Conservation (phyloP, 345 rosid genomes). For the Boechera divaricarpa region DNA sequence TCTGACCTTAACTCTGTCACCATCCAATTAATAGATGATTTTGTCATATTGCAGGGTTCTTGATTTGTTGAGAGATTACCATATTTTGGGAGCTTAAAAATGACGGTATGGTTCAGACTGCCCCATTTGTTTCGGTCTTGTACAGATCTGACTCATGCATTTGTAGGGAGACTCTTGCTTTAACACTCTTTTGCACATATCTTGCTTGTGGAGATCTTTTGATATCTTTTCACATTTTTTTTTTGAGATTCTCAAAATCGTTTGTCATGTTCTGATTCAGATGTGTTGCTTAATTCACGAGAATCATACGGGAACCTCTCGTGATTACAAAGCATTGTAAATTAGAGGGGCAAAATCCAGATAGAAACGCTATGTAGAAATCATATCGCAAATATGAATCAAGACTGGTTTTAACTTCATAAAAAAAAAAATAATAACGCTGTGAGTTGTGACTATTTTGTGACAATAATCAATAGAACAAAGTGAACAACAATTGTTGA, state of each 20-base stretch:
- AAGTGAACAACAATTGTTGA: too few relatives aligned
- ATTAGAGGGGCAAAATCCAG: background rate
- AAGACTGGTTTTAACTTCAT: background rate
- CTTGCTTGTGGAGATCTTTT: background rate
- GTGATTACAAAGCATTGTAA: conserved; percentile 8
- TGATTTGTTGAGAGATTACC: conserved; percentile 13
- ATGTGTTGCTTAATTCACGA: background rate
- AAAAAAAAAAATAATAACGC: too few relatives aligned
- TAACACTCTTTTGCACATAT: conserved; percentile 13
- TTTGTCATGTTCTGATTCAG: conserved; percentile 10
- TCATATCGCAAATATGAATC: background rate
- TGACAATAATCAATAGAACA: too few relatives aligned
- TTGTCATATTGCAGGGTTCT: conserved; percentile 24
- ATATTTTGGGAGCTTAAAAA: background rate
- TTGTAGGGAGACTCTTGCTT: conserved; percentile 18
- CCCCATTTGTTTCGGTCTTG: conserved; percentile 23
- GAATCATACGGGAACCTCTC: background rate
- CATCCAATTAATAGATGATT: conserved; percentile 3
- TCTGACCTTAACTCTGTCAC: too few relatives aligned
- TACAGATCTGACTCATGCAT: conserved; percentile 23
- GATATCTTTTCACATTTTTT: background rate
- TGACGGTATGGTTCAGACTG: conserved; percentile 28
- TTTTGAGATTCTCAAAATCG: background rate
- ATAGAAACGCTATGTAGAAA: background rate
- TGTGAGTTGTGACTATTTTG: too few relatives aligned